Percentiles rank a stretch among this genome's conserved stretches.
These are phyloP conservation scores for Sugiyamaella americana DNA, from an alignment of 805 yeast species.

Conservation along the genomic window DNA sequence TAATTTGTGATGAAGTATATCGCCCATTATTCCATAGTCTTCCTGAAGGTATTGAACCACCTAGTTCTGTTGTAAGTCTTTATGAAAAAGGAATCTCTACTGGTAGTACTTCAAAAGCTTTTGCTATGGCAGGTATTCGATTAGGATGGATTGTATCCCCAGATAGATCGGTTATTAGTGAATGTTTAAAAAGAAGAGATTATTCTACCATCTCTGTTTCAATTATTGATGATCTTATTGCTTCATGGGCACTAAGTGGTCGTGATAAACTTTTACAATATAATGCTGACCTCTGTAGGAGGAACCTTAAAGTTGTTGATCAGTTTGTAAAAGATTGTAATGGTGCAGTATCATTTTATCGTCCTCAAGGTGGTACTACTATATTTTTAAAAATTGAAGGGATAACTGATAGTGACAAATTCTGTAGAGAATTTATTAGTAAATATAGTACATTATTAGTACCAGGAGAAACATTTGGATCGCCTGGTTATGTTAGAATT, in stretches of 20 bases:
- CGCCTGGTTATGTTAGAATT: constrained; percentile 40
- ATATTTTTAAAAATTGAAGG: constrained; percentile 37
- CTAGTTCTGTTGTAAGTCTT: constrained; percentile 39
- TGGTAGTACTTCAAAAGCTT: constrained; percentile 50
- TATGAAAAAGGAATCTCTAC: constrained; percentile 43
- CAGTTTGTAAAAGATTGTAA: constrained; percentile 30
- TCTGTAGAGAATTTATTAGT: constrained; percentile 36
- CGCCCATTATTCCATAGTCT: constrained; percentile 45
- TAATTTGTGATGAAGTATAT: constrained; percentile 50
- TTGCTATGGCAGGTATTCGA: constrained; percentile 47
- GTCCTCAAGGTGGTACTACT: constrained; percentile 46
- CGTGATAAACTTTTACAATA: constrained; percentile 34
- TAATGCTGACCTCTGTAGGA: constrained; percentile 36
- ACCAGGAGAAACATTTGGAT: constrained; percentile 45
- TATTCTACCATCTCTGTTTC: constrained; percentile 48
- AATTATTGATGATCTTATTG: constrained; percentile 41
- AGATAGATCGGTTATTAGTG: constrained; percentile 30
- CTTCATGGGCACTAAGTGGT: constrained; percentile 39
- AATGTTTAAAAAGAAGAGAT: constrained; percentile 40
- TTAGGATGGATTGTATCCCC: constrained; percentile 47
- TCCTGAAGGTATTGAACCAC: constrained; percentile 22
- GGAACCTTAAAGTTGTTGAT: constrained; percentile 35
- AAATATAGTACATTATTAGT: constrained; percentile 36
- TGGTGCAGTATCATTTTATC: constrained; percentile 37
- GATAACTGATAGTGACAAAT: constrained; percentile 29